Evolutionary conservation across 2,329 filamentous ascomycete species (phyloP).

Genomic region (Didymella keratinophila): DNA sequence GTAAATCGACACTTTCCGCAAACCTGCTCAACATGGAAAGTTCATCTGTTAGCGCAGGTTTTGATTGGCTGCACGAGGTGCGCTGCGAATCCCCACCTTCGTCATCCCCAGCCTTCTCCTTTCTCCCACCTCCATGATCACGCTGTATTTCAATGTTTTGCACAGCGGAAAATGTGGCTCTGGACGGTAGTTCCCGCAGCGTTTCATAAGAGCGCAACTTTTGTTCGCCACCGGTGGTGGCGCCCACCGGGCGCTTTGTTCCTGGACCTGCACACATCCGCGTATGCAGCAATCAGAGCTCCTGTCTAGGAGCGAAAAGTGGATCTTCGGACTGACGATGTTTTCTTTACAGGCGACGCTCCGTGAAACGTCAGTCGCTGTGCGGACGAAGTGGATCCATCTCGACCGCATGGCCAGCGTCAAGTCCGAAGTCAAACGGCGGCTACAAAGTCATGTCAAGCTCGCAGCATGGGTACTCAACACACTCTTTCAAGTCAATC

Average conservation of each 20-base stretch:
- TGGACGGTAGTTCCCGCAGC: not conserved
- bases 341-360: not conserved
- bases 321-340: not conserved
- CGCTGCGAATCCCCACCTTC: not conserved
- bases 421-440: constrained; percentile 6
- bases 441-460: not conserved
- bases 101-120: not conserved
- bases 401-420: constrained; percentile 9
- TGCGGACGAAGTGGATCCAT: constrained; percentile 7
- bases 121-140: too few species aligned
- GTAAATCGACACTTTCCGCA: not conserved
- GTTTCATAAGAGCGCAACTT: not conserved
- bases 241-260: not conserved
- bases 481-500: not conserved
- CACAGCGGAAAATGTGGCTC: not conserved
- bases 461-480: not conserved
- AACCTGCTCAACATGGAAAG: not conserved
- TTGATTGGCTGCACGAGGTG: not conserved
- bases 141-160: not conserved
- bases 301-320: not conserved
- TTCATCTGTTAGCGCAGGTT: not conserved
- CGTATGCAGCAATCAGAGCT: not conserved
- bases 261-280: not conserved
- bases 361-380: not conserved
- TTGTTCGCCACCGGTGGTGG: not conserved